Conservation (phyloP, 352 stramenopile species). For the Pythium chondricola region DNA sequence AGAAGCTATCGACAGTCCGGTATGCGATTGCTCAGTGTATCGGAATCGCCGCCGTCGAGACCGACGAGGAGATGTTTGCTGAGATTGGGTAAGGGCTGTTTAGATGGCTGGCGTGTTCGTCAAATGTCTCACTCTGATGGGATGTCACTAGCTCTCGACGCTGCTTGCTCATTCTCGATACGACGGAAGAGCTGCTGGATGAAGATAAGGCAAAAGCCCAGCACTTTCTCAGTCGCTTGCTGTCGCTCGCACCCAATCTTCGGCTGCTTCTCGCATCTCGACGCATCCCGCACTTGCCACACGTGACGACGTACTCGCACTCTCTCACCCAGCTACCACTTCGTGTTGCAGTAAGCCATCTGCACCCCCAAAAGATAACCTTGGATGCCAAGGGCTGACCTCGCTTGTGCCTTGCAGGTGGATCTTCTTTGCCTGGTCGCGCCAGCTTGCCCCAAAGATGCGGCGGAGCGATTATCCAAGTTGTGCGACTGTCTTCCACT, state of each 20-base stretch:
- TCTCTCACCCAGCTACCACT: conserved; percentile 64
- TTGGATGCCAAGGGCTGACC: no score
- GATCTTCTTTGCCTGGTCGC: conserved; percentile 60
- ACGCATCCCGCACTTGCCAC: conserved; percentile 63
- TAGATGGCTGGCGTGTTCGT: neutral
- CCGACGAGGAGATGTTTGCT: conserved; percentile 71
- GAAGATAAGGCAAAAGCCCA: conserved; percentile 68
- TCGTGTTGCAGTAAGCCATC: conserved; percentile 49
- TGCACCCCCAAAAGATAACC: no score
- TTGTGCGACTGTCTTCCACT: conserved; percentile 72
- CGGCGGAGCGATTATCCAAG: conserved; percentile 49
- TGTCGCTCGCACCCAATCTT: conserved; percentile 56
- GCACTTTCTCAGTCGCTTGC: conserved; percentile 53
- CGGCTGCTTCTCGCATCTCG: conserved; percentile 68
- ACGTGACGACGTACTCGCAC: conserved; percentile 66
- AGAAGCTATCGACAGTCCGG: conserved; percentile 69
- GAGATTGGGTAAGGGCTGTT: conserved; percentile 36
- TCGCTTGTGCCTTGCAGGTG: no score
- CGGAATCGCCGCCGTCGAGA: conserved; percentile 63
- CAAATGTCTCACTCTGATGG: no score
- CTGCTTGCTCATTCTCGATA: conserved; percentile 71
- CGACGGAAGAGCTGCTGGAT: conserved; percentile 72
- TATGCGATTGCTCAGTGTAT: conserved; percentile 78
- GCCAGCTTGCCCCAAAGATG: conserved; percentile 40
- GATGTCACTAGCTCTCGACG: conserved; percentile 47